phyloP scores from a whole-genome alignment of 2,329 filamentous ascomycete genomes.

The Fusarium acutatum region DNA sequence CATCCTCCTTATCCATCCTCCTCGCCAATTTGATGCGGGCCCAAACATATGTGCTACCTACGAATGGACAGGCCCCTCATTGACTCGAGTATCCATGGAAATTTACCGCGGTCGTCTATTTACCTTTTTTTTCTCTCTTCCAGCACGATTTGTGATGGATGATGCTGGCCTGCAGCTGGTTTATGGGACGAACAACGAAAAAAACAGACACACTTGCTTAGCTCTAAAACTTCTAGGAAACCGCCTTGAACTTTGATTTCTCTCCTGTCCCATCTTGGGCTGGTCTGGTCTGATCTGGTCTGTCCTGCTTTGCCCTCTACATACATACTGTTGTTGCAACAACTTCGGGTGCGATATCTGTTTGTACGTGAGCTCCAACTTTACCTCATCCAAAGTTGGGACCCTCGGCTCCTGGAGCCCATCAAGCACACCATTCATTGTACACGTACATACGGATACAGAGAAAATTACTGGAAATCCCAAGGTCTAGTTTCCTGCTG shows the following conservation, averaged over 20 bases:
- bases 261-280: neutral
- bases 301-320: constrained; percentile 3
- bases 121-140: neutral
- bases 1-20: too few species aligned
- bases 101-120: constrained; percentile 12
- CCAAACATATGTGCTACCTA: neutral
- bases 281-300: neutral
- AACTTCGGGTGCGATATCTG: constrained; percentile 8
- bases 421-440: constrained; percentile 6
- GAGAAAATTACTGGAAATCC: constrained; percentile 8
- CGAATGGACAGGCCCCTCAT: constrained; percentile 14
- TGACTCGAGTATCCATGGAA: constrained; percentile 18
- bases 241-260: constrained; percentile 2
- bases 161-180: constrained; percentile 27
- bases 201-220: constrained; percentile 22
- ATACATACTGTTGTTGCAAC: constrained; percentile 1
- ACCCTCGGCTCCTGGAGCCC: constrained; percentile 3
- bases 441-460: neutral
- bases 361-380: constrained; percentile 15
- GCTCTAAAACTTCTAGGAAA: constrained; percentile 8
- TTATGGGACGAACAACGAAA: constrained; percentile 13
- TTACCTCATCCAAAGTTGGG: constrained; percentile 7
- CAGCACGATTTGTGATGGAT: constrained; percentile 20
- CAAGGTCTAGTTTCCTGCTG: constrained; percentile 12
- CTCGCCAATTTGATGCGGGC: constrained; percentile 18